Percentiles rank a stretch among this genome's conserved stretches.
Conservation (phyloP, 768 basidiomycete genomes). For the Russula vinacea region DNA sequence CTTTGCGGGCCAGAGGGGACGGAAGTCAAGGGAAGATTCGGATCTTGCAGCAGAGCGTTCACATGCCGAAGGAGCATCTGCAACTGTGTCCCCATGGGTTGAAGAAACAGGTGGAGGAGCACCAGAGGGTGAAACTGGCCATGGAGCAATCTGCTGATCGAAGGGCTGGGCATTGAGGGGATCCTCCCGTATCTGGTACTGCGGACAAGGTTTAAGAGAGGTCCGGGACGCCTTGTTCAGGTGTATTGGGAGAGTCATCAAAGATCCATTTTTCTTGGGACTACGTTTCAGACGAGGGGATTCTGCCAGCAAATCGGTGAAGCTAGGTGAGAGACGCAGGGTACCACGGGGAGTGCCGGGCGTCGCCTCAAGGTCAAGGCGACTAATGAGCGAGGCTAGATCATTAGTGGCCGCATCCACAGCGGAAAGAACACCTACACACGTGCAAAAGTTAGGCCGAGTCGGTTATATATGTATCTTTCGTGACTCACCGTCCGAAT, state of each 20-base stretch:
- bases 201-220: conserved; percentile 46
- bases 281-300: conserved; percentile 35
- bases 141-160: conserved; percentile 62
- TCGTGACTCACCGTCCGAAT: conserved; percentile 48
- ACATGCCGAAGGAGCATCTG: background rate
- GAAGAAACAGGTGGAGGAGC: conserved; percentile 13
- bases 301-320: conserved; percentile 29
- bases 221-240: conserved; percentile 39
- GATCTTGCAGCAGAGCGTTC: background rate
- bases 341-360: conserved; percentile 50
- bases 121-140: conserved; percentile 47
- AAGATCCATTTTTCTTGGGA: conserved; percentile 36
- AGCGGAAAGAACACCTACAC: conserved; percentile 57
- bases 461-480: background rate
- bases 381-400: conserved; percentile 70
- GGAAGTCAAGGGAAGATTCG: background rate
- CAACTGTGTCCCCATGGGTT: background rate
- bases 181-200: conserved; percentile 32
- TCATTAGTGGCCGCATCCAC: conserved; percentile 81
- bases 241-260: conserved; percentile 36
- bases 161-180: conserved; percentile 29
- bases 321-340: conserved; percentile 31
- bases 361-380: conserved; percentile 79
- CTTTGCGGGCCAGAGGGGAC: background rate
- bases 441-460: conserved; percentile 14